Conservation (phyloP, 345 rosid genomes). For the Eucalyptus curtisii region DNA sequence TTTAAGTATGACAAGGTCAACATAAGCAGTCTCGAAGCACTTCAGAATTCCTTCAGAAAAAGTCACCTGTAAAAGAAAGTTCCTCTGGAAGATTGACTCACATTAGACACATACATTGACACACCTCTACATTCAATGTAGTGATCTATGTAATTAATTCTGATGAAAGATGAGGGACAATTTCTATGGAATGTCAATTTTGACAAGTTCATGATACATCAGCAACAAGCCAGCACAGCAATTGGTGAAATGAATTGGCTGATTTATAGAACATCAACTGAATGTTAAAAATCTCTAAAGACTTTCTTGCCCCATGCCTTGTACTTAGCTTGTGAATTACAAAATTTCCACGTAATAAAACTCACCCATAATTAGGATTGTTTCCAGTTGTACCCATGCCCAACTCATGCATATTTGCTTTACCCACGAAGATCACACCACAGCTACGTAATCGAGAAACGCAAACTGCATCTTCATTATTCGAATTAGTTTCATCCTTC, state of each 20-base stretch:
- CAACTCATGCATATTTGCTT: constrained; percentile 91
- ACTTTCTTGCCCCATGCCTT: neutral
- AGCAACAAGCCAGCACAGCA: neutral
- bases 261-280: neutral
- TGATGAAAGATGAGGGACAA: neutral
- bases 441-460: constrained; percentile 67
- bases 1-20: neutral
- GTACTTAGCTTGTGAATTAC: neutral
- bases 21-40: neutral
- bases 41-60: neutral
- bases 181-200: neutral
- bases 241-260: neutral
- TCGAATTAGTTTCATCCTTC: constrained; percentile 67
- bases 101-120: neutral
- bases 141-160: neutral
- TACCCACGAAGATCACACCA: constrained; percentile 74
- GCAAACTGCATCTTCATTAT: constrained; percentile 50
- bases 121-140: neutral
- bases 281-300: neutral
- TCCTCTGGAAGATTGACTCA: neutral
- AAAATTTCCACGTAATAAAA: neutral
- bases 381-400: constrained; percentile 97
- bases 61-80: neutral
- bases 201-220: neutral
- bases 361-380: constrained; percentile 85